phyloP scores from a whole-genome alignment of 192 early-diverging fungal genomes.

The Endogone sp. region DNA sequence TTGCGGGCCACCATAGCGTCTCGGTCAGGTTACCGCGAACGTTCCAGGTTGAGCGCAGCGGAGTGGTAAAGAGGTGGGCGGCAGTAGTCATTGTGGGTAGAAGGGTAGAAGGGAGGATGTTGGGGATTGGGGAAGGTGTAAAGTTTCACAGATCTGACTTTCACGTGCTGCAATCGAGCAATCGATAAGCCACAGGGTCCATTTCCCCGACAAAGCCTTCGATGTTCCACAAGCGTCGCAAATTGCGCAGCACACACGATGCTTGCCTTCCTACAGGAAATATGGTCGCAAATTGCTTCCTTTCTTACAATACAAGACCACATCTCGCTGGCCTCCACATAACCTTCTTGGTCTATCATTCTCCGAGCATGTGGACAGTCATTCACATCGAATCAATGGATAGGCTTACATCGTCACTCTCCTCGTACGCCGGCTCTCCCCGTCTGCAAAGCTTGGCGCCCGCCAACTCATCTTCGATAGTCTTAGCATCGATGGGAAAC shows the following conservation, averaged over 20 bases:
- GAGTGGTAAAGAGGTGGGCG: neutral
- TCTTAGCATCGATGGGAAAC: neutral
- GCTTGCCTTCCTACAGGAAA: neutral
- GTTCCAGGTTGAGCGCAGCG: slow-evolving; percentile 5
- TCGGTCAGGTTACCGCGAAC: slow-evolving; percentile 19
- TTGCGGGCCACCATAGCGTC: slow-evolving; percentile 22
- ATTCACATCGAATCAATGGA: neutral
- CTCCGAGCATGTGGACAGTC: neutral
- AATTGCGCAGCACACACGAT: too few relatives aligned
- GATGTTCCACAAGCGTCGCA: too few relatives aligned
- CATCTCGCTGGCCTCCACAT: neutral
- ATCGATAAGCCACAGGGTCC: neutral
- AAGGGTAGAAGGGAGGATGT: neutral
- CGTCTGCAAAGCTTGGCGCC: neutral
- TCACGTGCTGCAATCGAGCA: neutral
- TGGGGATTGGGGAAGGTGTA: neutral
- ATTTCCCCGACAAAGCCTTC: too few relatives aligned
- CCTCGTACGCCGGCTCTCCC: neutral
- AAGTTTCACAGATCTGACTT: neutral
- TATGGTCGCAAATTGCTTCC: neutral
- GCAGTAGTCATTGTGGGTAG: neutral
- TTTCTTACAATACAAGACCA: neutral
- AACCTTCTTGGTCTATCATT: neutral
- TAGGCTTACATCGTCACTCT: neutral
- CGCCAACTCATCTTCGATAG: neutral